Percentiles rank a stretch among this genome's conserved stretches.
phyloP scores from a whole-genome alignment of 129 eudicot species.

The Chrysanthemum makinoi region DNA sequence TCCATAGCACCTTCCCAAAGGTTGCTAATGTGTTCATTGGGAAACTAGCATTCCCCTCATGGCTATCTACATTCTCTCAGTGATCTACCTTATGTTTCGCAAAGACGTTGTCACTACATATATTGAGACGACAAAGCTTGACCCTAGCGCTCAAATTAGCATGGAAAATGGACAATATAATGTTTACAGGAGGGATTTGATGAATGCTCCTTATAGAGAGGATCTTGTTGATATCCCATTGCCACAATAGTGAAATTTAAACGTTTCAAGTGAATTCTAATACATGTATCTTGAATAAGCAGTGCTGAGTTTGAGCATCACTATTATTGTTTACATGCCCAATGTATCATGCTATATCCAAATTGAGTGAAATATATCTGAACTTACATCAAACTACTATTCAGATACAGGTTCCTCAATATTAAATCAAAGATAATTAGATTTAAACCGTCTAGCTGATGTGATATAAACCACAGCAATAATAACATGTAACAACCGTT shows the following conservation, averaged over 20 bases:
- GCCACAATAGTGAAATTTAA: conserved; percentile 30
- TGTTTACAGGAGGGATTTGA: conserved; percentile 10
- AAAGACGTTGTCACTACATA: conserved; percentile 51
- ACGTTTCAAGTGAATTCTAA: not conserved
- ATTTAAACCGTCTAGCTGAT: no score
- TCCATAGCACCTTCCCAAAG: conserved; percentile 45
- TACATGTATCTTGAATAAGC: not conserved
- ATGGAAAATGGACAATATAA: conserved; percentile 36
- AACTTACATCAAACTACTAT: no score
- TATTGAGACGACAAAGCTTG: conserved; percentile 36
- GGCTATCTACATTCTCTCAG: conserved; percentile 42
- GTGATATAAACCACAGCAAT: no score
- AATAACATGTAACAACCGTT: no score
- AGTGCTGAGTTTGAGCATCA: no score
- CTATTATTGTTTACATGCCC: no score
- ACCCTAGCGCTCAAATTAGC: conserved; percentile 25
- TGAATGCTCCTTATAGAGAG: conserved; percentile 41
- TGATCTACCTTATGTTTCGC: conserved; percentile 56
- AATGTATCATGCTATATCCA: no score
- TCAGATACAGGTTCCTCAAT: no score
- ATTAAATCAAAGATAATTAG: no score
- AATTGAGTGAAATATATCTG: no score
- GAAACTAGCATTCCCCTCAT: conserved; percentile 47
- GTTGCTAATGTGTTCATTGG: conserved; percentile 55
- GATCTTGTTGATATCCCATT: conserved; percentile 57